These are phyloP conservation scores for Lodderomyces elongisporus DNA, from an alignment of 1,139 yeast species.

Conservation along the genomic window DNA sequence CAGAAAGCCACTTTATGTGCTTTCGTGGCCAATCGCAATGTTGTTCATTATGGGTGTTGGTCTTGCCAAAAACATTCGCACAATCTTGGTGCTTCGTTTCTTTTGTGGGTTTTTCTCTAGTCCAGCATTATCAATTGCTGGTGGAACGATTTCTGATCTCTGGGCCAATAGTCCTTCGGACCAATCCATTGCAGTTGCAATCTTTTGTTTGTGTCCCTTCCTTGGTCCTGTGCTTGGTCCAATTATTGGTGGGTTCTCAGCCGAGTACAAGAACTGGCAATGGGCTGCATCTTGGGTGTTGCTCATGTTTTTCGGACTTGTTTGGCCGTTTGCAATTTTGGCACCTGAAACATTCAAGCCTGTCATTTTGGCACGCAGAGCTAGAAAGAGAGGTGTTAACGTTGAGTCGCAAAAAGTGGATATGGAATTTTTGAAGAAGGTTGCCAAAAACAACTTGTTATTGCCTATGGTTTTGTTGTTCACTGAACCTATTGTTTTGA, in stretches of 20 bases:
- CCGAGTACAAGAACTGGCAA: slow-evolving; percentile 63
- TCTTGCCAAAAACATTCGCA: slow-evolving; percentile 50
- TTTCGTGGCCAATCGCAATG: slow-evolving; percentile 63
- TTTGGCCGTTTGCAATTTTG: slow-evolving; percentile 50
- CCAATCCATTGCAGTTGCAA: slow-evolving; percentile 64
- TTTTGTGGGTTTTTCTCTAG: slow-evolving; percentile 77
- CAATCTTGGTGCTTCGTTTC: slow-evolving; percentile 65
- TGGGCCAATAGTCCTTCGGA: slow-evolving; percentile 54
- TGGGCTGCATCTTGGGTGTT: slow-evolving; percentile 75
- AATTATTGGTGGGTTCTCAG: slow-evolving; percentile 74
- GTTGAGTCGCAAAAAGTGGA: slow-evolving; percentile 30
- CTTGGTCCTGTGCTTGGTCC: slow-evolving; percentile 85
- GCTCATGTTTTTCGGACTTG: slow-evolving; percentile 65
- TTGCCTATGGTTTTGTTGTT: slow-evolving; percentile 63
- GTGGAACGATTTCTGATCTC: slow-evolving; percentile 77
- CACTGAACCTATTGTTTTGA: slow-evolving; percentile 65
- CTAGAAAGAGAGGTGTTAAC: slow-evolving; percentile 52
- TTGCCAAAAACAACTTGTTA: slow-evolving; percentile 45
- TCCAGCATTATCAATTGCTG: slow-evolving; percentile 83
- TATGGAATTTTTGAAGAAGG: slow-evolving; percentile 15
- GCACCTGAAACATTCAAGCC: slow-evolving; percentile 73
- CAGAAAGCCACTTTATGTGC: slow-evolving; percentile 56
- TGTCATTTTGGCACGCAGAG: slow-evolving; percentile 51
- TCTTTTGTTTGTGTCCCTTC: slow-evolving; percentile 65
- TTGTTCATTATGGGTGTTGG: slow-evolving; percentile 76